Conservation (phyloP, 371 early-diverging fungal species). For the Zopfochytrium polystomum region DNA sequence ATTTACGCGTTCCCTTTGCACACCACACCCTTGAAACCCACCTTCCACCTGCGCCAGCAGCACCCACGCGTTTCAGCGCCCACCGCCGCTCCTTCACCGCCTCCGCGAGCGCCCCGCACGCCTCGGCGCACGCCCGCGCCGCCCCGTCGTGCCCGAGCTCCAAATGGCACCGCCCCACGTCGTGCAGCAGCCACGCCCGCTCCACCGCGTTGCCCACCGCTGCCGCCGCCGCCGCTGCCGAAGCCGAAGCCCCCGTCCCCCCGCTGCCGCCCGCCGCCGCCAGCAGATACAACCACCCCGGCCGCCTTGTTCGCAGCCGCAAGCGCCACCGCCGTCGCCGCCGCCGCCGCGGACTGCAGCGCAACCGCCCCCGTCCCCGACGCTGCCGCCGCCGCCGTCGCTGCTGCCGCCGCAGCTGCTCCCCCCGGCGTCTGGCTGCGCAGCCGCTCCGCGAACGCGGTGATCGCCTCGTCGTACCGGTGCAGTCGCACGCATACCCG, state of each 20-base stretch:
- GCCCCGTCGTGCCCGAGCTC: conserved; percentile 20
- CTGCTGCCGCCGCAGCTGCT: neutral
- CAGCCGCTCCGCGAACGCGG: conserved; percentile 25
- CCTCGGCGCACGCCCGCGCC: conserved; percentile 20
- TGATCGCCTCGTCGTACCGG: conserved; percentile 26
- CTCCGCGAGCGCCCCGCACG: conserved; percentile 12
- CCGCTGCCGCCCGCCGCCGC: too few species aligned
- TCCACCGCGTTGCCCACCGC: conserved; percentile 11
- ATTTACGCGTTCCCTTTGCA: too few species aligned
- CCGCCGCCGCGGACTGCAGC: neutral
- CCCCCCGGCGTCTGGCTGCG: neutral
- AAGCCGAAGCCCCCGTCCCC: too few species aligned
- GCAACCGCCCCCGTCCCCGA: neutral
- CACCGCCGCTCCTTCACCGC: conserved; percentile 21
- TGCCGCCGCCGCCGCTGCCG: neutral
- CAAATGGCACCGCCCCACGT: conserved; percentile 33
- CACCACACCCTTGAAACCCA: too few species aligned
- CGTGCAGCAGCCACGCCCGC: conserved; percentile 31
- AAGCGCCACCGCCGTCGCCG: neutral
- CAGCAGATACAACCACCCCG: too few species aligned
- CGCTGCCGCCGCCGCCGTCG: neutral
- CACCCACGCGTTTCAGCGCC: conserved; percentile 30
- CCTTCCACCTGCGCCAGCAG: conserved; percentile 31
- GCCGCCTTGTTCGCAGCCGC: too few species aligned
- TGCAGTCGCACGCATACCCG: conserved; percentile 25